A percentile compares a stretch with the other conserved stretches of the same genome.
phyloP scores from a whole-genome alignment of 148 eudicot species.

The Arbutus unedo region DNA sequence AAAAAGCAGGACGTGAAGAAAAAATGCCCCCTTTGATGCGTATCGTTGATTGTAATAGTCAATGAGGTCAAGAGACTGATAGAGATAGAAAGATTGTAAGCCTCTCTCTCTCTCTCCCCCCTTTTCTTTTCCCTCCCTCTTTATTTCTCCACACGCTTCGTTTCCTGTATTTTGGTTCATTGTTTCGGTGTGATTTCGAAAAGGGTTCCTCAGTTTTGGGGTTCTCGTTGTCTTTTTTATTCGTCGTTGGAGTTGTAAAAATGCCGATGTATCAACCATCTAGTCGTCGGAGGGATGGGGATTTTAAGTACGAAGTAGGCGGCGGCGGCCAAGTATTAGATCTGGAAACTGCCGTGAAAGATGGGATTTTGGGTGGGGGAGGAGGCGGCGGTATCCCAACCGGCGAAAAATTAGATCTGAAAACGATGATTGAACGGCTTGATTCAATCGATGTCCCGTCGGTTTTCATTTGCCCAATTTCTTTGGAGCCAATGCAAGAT shows the following conservation, averaged over 20 bases:
- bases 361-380: conserved; percentile 50
- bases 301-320: conserved; percentile 33
- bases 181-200: neutral
- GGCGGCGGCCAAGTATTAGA: conserved; percentile 66
- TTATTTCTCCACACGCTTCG: conserved; percentile 23
- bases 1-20: conserved; percentile 12
- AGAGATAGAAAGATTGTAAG: conserved; percentile 13
- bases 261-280: conserved; percentile 57
- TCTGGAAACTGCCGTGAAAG: conserved; percentile 80
- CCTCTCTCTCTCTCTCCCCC: neutral
- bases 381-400: conserved; percentile 1
- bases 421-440: conserved; percentile 73
- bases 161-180: neutral
- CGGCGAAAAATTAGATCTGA: conserved; percentile 59
- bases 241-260: conserved; percentile 3
- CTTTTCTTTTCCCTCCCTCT: neutral
- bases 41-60: conserved; percentile 27
- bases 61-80: conserved; percentile 9
- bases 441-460: conserved; percentile 58
- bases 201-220: neutral
- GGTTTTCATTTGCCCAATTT: conserved; percentile 85
- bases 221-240: neutral
- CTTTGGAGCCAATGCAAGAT: conserved; percentile 89
- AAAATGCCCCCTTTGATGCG: conserved; percentile 34
- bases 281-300: conserved; percentile 21